Base-by-base conservation (phyloP, 768 basidiomycete species). In the Lactarius sanguifluus region DNA sequence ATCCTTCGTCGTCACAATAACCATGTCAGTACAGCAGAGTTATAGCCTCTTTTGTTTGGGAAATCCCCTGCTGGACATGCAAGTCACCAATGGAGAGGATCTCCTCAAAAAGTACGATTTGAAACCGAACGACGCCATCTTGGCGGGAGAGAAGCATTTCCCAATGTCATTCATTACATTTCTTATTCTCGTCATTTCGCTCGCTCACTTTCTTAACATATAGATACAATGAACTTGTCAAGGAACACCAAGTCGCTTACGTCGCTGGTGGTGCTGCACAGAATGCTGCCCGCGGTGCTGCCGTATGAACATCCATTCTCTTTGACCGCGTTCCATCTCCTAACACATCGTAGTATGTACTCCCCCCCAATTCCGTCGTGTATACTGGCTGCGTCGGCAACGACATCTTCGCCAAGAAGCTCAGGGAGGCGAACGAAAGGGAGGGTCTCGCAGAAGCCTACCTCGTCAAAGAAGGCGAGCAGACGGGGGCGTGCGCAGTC, bases 241-340 rank as follows among this genome's bases (percentile, higher is more conserved):
- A 83, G 66, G 83, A 93, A 66, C 78, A 91, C 77, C 72, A 89
- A 67, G 85, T 94, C 60, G 89, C 88, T 59, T 99, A 95, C 73
- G 96, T 98, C 61, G 96, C 97, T 61, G 97, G 97, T 67, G 97
- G 97, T 73, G 96, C 97, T 34, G 87, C 93, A 34, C 97, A 99
- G 77, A 99, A 99, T 74, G 87, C 96, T 73, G 96, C 96, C 64
- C 91, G 97, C 59, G 96, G 88, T 70, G 97, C 96, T 71, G 95
- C 97, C 55, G 96, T 97, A 77, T 67, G 94, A 78, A 57, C 56
- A 40, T 15, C 5, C 15, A 32, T 59, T 58, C 38, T 61, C 10
- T 16, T 20, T 41, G 10, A 41, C 9, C 12, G 58, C 52, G 38
- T 23, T 28, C 36, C 32, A 28, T 40, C 47, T 60, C 56, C 62